Evolutionary conservation across 345 rosid genomes (phyloP).

Genomic region (Sonneratia caseolaris): DNA sequence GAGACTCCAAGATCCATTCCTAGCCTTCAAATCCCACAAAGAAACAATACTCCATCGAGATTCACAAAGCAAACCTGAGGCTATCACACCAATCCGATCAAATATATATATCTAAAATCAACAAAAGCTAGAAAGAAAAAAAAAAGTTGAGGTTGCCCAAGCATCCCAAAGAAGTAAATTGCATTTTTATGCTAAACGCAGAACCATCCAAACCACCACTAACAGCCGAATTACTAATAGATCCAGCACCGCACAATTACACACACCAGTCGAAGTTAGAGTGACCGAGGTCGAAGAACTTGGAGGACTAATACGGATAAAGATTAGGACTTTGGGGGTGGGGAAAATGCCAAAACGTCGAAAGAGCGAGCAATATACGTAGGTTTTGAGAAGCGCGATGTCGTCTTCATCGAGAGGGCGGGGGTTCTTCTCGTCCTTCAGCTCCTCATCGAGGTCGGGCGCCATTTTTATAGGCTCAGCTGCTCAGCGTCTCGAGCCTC

Average conservation of each 20-base stretch:
- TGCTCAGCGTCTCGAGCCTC: not conserved
- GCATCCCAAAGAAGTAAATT: not conserved
- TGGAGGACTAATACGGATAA: not conserved
- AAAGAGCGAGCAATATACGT: conserved; percentile 25
- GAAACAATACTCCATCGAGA: not conserved
- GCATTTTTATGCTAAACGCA: not conserved
- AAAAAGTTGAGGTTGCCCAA: too few relatives aligned
- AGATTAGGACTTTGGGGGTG: not conserved
- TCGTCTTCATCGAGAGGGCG: conserved; percentile 87
- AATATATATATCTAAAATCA: not conserved
- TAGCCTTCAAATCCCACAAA: not conserved
- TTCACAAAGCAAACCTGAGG: not conserved
- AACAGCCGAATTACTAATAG: not conserved
- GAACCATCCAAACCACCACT: not conserved
- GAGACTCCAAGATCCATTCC: not conserved
- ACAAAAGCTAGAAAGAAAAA: too few relatives aligned
- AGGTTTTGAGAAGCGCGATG: conserved; percentile 89
- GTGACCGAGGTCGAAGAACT: not conserved
- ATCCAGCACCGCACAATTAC: not conserved
- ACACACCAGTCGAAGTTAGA: not conserved
- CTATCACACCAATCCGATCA: not conserved
- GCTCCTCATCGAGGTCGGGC: conserved; percentile 41
- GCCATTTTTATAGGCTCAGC: conserved; percentile 16
- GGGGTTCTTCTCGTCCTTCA: conserved; percentile 85
- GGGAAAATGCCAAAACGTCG: conserved; percentile 2